Conservation (phyloP, 179 eudicot species). For the Drosera spatulata region DNA sequence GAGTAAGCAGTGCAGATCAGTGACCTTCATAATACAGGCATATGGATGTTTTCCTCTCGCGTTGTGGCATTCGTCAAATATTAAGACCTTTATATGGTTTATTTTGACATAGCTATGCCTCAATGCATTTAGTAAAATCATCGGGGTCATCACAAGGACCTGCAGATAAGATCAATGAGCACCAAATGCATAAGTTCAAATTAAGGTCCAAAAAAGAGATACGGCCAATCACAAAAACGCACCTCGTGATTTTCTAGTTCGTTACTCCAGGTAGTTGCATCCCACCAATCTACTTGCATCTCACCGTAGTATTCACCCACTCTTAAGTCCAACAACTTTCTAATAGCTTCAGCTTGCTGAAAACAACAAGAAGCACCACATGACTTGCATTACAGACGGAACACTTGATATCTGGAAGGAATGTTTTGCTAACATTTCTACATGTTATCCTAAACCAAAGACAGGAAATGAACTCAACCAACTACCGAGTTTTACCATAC, state of each 20-base stretch:
- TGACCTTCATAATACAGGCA: slow-evolving; percentile 81
- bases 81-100: slow-evolving; percentile 51
- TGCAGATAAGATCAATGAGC: slow-evolving; percentile 9
- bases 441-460: too few species aligned
- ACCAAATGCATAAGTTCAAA: too few species aligned
- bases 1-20: background rate
- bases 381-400: too few species aligned
- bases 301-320: slow-evolving; percentile 74
- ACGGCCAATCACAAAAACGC: background rate
- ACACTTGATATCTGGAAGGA: too few species aligned
- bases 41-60: slow-evolving; percentile 70
- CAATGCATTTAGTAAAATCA: slow-evolving; percentile 60
- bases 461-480: too few species aligned
- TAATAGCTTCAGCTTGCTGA: slow-evolving; percentile 71
- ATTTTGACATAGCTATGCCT: slow-evolving; percentile 60
- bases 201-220: too few species aligned
- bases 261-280: slow-evolving; percentile 58
- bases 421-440: too few species aligned
- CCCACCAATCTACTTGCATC: slow-evolving; percentile 88
- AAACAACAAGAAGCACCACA: slow-evolving; percentile 7
- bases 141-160: slow-evolving; percentile 95
- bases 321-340: slow-evolving; percentile 44
- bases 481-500: too few species aligned
- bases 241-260: slow-evolving; percentile 64
- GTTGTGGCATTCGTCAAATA: slow-evolving; percentile 95